Conservation (phyloP, 805 yeast species). For the Nakazawaea molendinolei region DNA sequence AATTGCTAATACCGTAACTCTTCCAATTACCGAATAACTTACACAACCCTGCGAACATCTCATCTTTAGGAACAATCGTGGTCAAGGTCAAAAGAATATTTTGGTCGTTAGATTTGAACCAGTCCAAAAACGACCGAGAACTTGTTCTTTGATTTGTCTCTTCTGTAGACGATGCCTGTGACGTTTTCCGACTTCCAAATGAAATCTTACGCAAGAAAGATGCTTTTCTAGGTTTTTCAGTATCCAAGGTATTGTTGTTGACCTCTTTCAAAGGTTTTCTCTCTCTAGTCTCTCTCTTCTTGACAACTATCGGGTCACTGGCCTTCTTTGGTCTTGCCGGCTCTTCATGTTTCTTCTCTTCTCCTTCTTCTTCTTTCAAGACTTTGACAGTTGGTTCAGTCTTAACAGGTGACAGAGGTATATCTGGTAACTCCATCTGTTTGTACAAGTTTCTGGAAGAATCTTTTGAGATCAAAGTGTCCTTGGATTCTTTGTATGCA, state of each 20-base stretch:
- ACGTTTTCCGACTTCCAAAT: slow-evolving; percentile 30
- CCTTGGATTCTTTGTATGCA: slow-evolving; percentile 24
- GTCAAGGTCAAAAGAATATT: slow-evolving; percentile 29
- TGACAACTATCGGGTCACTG: neutral
- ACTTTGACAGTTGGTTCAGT: slow-evolving; percentile 14
- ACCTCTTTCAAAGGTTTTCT: slow-evolving; percentile 9
- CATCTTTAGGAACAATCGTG: slow-evolving; percentile 35
- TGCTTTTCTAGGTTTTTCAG: slow-evolving; percentile 12
- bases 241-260: slow-evolving; percentile 4
- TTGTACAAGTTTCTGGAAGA: slow-evolving; percentile 35
- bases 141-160: slow-evolving; percentile 3
- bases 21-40: slow-evolving; percentile 64
- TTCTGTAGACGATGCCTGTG: slow-evolving; percentile 2
- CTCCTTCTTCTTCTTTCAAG: slow-evolving; percentile 7
- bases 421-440: slow-evolving; percentile 42
- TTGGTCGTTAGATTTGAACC: slow-evolving; percentile 29
- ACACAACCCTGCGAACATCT: slow-evolving; percentile 57
- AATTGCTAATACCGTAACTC: slow-evolving; percentile 58
- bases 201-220: slow-evolving; percentile 43
- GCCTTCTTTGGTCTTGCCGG: slow-evolving; percentile 1
- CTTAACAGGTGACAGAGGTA: slow-evolving; percentile 31
- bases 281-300: slow-evolving; percentile 2
- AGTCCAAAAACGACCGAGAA: slow-evolving; percentile 27
- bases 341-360: neutral
- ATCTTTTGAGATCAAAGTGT: slow-evolving; percentile 35